Evolutionary conservation across 2,329 filamentous ascomycete species (phyloP).

Genomic region (Curvularia spicifera): DNA sequence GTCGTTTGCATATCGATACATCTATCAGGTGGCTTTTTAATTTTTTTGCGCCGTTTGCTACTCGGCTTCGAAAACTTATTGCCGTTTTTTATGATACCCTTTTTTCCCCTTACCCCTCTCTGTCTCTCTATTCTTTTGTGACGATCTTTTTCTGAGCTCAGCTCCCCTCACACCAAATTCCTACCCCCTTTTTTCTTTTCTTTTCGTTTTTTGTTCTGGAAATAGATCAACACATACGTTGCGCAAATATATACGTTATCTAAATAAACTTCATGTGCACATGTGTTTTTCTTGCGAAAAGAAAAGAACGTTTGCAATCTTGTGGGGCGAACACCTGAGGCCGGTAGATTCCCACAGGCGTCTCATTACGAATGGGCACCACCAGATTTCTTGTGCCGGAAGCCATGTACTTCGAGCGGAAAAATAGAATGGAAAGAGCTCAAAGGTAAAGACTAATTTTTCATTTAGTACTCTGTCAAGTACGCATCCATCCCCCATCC

Average conservation of each 20-base stretch:
- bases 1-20: background rate
- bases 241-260: background rate
- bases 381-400: background rate
- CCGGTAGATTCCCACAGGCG: too few species aligned
- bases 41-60: background rate
- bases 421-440: background rate
- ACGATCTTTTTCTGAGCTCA: slow-evolving; percentile 1
- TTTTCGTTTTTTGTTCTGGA: background rate
- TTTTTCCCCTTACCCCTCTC: background rate
- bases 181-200: background rate
- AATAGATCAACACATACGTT: background rate
- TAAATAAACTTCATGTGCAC: background rate
- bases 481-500: background rate
- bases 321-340: background rate
- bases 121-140: background rate
- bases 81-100: slow-evolving; percentile 10
- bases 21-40: background rate
- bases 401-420: background rate
- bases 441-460: background rate
- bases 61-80: background rate
- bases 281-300: background rate
- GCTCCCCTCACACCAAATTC: background rate
- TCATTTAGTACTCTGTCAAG: background rate
- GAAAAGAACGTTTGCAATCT: background rate
- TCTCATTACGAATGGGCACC: background rate